Conservation (phyloP, 2,329 filamentous ascomycete genomes). For the Chaetothyriales sp. region DNA sequence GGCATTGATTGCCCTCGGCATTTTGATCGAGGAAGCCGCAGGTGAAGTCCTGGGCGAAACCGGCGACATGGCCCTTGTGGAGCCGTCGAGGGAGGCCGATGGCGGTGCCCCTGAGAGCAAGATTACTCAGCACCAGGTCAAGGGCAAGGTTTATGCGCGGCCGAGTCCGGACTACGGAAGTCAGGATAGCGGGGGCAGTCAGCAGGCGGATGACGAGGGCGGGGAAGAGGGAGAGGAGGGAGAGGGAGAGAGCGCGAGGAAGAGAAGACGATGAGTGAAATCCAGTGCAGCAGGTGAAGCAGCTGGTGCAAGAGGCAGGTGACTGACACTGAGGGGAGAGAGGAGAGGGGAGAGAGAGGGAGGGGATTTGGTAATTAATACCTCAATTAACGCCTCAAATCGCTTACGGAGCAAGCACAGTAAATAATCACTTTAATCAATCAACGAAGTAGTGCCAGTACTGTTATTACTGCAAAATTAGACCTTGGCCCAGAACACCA, state of each 20-base stretch:
- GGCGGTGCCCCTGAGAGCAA: conserved; percentile 7
- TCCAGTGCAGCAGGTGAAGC: too few relatives aligned
- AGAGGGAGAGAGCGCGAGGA: conserved; percentile 9
- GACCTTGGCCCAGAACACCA: too few relatives aligned
- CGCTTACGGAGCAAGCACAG: too few relatives aligned
- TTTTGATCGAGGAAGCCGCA: conserved; percentile 44
- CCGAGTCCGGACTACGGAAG: not conserved
- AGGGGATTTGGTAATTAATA: too few relatives aligned
- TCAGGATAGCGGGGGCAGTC: not conserved
- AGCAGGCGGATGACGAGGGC: conserved; percentile 5
- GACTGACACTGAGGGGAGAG: too few relatives aligned
- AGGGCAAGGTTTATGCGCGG: conserved; percentile 10
- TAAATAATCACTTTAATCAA: too few relatives aligned
- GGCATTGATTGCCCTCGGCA: conserved; percentile 44
- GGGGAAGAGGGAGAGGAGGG: not conserved
- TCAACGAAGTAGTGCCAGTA: not conserved
- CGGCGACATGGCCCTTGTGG: conserved; percentile 43
- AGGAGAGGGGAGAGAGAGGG: not conserved
- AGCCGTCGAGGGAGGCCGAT: conserved; percentile 25
- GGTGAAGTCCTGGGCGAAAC: conserved; percentile 38
- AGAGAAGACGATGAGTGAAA: conserved; percentile 5
- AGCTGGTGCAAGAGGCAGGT: too few relatives aligned
- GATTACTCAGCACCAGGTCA: conserved; percentile 12
- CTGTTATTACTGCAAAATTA: not conserved
- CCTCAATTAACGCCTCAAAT: not conserved